Percentiles rank a stretch among this genome's conserved stretches.
Evolutionary conservation across 495 filamentous ascomycete species (phyloP).

Genomic region (Rostrohypoxylon terebratum): DNA sequence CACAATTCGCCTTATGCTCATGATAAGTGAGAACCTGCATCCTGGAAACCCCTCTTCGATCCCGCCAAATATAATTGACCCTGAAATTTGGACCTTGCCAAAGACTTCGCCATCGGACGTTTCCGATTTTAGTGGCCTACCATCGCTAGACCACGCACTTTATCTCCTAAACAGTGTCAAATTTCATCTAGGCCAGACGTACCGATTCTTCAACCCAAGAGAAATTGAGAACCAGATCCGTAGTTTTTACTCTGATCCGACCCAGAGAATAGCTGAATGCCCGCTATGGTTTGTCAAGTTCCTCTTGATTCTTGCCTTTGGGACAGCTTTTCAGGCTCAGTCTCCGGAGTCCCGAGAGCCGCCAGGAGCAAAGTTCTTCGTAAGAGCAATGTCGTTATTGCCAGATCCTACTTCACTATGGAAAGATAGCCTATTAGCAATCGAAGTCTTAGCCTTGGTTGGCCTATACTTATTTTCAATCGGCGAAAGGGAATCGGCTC

Average conservation of each 20-base stretch:
- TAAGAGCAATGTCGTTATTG: conserved; percentile 1
- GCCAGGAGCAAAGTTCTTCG: conserved; percentile 11
- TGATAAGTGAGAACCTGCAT: conserved; percentile 11
- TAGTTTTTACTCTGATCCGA: conserved; percentile 6
- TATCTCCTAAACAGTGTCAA: conserved; percentile 8
- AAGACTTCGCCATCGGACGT: neutral
- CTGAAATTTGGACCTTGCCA: neutral
- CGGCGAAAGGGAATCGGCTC: conserved; percentile 1
- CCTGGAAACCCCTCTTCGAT: conserved; percentile 13
- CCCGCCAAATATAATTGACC: conserved; percentile 7
- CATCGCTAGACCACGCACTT: conserved; percentile 4
- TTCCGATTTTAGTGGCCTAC: conserved; percentile 13
- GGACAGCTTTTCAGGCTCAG: conserved; percentile 11
- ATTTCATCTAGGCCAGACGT: conserved; percentile 11
- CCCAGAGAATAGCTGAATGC: conserved; percentile 1
- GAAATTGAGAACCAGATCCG: conserved; percentile 16
- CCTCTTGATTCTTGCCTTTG: conserved; percentile 16
- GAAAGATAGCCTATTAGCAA: conserved; percentile 19
- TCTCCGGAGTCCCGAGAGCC: neutral
- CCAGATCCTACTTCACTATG: conserved; percentile 14
- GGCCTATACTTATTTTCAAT: conserved; percentile 14
- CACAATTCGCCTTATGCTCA: conserved; percentile 10
- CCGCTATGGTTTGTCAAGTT: conserved; percentile 15
- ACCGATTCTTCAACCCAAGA: conserved; percentile 3
- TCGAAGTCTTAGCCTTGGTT: conserved; percentile 10